phyloP scores from a whole-genome alignment of 129 eudicot species.

The Artemisia tridentata region DNA sequence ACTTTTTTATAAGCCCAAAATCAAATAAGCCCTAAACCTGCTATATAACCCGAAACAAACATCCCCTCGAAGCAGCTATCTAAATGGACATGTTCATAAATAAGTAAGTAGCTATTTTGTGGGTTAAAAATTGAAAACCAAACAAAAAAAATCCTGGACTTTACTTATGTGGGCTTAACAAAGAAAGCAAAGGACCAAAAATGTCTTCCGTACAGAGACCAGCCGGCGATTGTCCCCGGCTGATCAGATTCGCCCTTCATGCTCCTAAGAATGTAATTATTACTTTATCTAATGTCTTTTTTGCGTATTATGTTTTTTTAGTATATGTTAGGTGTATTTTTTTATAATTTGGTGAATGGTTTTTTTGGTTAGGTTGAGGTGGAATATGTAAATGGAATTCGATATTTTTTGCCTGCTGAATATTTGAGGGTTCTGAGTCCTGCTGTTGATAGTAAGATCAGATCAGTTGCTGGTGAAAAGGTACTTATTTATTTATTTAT shows the following conservation, averaged over 20 bases:
- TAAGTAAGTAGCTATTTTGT: too few relatives aligned
- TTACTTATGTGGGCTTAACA: too few relatives aligned
- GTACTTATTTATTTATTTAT: constrained; percentile 7
- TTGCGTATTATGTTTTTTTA: not conserved
- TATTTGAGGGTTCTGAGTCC: constrained; percentile 40
- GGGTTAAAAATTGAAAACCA: too few relatives aligned
- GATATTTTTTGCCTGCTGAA: constrained; percentile 32
- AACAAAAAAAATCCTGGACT: too few relatives aligned
- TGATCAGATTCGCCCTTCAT: constrained; percentile 36
- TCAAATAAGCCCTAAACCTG: too few relatives aligned
- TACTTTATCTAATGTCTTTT: not conserved
- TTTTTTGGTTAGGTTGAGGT: constrained; percentile 32
- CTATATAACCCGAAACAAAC: too few relatives aligned
- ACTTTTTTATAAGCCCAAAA: too few relatives aligned
- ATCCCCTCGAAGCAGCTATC: too few relatives aligned
- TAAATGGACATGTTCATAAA: too few relatives aligned
- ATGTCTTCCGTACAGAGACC: constrained; percentile 23
- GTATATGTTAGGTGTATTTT: too few relatives aligned
- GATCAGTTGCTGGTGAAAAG: constrained; percentile 44
- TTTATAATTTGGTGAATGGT: not conserved
- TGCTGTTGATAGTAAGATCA: constrained; percentile 42
- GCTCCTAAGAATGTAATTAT: constrained; percentile 32
- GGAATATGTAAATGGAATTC: constrained; percentile 31
- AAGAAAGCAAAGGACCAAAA: too few relatives aligned
- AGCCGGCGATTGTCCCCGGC: constrained; percentile 23